Evolutionary conservation across 2,329 filamentous ascomycete species (phyloP).

Genomic region (Epichloe sp.): DNA sequence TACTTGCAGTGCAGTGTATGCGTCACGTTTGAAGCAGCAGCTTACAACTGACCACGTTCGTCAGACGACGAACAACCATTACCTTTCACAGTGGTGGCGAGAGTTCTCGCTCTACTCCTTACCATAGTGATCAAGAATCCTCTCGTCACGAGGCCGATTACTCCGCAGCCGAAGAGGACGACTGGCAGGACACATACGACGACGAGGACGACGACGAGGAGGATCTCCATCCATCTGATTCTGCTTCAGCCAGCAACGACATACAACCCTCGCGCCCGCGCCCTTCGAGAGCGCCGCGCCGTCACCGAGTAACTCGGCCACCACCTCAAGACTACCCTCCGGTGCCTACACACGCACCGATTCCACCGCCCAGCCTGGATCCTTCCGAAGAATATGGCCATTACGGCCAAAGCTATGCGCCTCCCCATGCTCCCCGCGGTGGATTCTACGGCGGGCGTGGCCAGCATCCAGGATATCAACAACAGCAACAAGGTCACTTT

Average conservation of each 20-base stretch:
- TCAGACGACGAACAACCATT: conserved; percentile 15
- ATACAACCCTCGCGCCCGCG: conserved; percentile 11
- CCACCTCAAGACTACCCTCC: conserved; percentile 26
- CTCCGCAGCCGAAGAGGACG: conserved; percentile 24
- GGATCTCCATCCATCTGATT: conserved; percentile 45
- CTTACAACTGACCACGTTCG: conserved; percentile 15
- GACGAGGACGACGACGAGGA: conserved; percentile 29
- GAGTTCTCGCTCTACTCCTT: conserved; percentile 20
- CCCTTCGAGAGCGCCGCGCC: conserved; percentile 15
- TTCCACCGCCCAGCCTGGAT: conserved; percentile 49
- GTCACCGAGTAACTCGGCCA: conserved; percentile 19
- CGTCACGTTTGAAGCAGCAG: conserved; percentile 5
- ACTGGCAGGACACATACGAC: conserved; percentile 21
- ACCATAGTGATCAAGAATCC: conserved; percentile 26
- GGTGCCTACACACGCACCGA: conserved; percentile 24
- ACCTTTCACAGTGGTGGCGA: conserved; percentile 16
- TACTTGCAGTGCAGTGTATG: not conserved
- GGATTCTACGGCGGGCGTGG: conserved; percentile 15
- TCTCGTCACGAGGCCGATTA: conserved; percentile 19
- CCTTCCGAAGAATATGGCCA: conserved; percentile 47
- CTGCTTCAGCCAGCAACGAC: conserved; percentile 35
- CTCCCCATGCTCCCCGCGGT: conserved; percentile 13
- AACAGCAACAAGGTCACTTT: conserved; percentile 33
- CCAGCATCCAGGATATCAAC: conserved; percentile 27
- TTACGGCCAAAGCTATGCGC: conserved; percentile 11